phyloP scores from a whole-genome alignment of 164 flowering plant species.

The Euptelea pleiosperma region DNA sequence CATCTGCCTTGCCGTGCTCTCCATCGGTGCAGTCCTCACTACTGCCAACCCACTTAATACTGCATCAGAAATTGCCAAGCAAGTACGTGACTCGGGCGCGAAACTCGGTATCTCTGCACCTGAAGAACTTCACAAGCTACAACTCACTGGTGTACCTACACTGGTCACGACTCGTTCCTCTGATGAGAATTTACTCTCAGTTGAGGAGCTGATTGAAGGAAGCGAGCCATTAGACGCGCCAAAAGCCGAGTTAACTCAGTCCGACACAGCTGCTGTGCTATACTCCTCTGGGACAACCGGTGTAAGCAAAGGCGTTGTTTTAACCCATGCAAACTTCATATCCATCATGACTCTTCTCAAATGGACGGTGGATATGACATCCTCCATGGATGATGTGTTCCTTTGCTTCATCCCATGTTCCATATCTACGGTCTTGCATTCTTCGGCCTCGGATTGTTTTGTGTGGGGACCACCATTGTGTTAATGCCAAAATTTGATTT shows the following conservation, averaged over 20 bases:
- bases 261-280: conserved; percentile 62
- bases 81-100: conserved; percentile 52
- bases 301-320: conserved; percentile 62
- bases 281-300: conserved; percentile 91
- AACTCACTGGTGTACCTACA: conserved; percentile 30
- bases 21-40: conserved; percentile 59
- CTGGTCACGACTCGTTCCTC: conserved; percentile 27
- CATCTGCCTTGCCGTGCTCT: conserved; percentile 59
- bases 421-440: conserved; percentile 69
- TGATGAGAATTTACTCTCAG: conserved; percentile 20
- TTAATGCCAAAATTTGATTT: conserved; percentile 57
- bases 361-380: conserved; percentile 42
- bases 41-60: conserved; percentile 74
- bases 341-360: conserved; percentile 39
- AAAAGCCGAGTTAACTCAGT: conserved; percentile 15
- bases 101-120: conserved; percentile 49
- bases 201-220: conserved; percentile 49
- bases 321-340: conserved; percentile 62
- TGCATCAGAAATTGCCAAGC: conserved; percentile 49
- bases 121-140: conserved; percentile 46
- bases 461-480: conserved; percentile 38
- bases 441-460: conserved; percentile 54
- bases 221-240: conserved; percentile 39
- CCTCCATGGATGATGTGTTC: conserved; percentile 38
- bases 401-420: conserved; percentile 74